Conservation (phyloP, 108 stramenopile genomes). For the Nitzschia sp. region DNA sequence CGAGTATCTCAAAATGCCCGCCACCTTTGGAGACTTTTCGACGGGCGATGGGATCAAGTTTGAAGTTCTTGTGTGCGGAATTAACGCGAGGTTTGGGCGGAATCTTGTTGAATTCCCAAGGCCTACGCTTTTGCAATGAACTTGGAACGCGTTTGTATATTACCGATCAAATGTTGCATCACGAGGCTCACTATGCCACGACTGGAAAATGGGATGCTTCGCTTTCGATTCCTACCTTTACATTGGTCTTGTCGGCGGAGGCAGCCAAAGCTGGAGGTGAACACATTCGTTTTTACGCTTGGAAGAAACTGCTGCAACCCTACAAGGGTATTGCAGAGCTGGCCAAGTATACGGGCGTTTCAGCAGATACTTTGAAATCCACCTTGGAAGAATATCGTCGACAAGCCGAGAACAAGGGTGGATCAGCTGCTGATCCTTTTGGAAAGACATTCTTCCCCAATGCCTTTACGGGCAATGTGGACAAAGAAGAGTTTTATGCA, state of each 20-base stretch:
- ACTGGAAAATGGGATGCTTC: constrained; percentile 51
- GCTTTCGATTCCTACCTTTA: constrained; percentile 57
- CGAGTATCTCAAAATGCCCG: constrained; percentile 70
- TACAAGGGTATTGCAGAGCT: constrained; percentile 57
- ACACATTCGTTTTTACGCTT: constrained; percentile 72
- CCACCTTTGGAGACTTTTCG: constrained; percentile 79
- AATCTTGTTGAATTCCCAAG: constrained; percentile 48
- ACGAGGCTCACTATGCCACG: constrained; percentile 16
- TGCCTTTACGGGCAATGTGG: constrained; percentile 38
- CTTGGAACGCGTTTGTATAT: constrained; percentile 48
- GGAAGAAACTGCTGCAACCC: constrained; percentile 59
- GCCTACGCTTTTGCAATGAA: constrained; percentile 70
- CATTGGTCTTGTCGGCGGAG: constrained; percentile 59
- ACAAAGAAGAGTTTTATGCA: constrained; percentile 50
- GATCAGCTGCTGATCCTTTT: constrained; percentile 52
- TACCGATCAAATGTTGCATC: constrained; percentile 31
- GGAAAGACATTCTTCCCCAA: constrained; percentile 66
- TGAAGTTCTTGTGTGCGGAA: constrained; percentile 76
- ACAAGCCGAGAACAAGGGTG: constrained; percentile 30
- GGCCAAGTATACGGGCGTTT: constrained; percentile 61
- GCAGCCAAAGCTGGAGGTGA: constrained; percentile 59
- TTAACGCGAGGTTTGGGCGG: constrained; percentile 75
- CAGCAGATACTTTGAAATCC: constrained; percentile 36
- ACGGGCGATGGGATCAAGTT: constrained; percentile 73
- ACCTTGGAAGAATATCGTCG: constrained; percentile 60